phyloP scores from a whole-genome alignment of 1,139 yeast genomes.

The Kurtzmaniella quercitrusa region DNA sequence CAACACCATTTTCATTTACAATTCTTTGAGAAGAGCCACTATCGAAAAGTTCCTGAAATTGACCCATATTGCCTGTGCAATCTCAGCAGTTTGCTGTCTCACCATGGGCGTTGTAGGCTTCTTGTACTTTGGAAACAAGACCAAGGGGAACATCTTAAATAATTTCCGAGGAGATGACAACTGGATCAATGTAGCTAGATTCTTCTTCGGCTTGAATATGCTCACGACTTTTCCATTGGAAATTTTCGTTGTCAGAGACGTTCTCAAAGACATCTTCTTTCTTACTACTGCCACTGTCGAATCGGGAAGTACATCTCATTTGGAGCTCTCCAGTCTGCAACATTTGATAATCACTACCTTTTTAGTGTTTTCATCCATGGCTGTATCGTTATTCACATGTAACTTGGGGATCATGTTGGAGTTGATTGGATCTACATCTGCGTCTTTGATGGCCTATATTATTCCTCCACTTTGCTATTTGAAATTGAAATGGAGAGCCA shows the following conservation, averaged over 20 bases:
- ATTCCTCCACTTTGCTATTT: slow-evolving; percentile 83
- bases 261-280: slow-evolving; percentile 58
- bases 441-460: slow-evolving; percentile 88
- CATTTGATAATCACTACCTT: slow-evolving; percentile 68
- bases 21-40: slow-evolving; percentile 74
- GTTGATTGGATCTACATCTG: slow-evolving; percentile 88
- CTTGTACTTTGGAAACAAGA: slow-evolving; percentile 66
- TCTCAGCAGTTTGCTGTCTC: slow-evolving; percentile 77
- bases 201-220: slow-evolving; percentile 93
- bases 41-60: slow-evolving; percentile 67
- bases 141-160: slow-evolving; percentile 84
- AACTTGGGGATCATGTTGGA: slow-evolving; percentile 87
- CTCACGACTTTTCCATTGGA: slow-evolving; percentile 90
- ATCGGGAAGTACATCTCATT: slow-evolving; percentile 31
- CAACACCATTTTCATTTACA: slow-evolving; percentile 83
- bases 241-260: slow-evolving; percentile 85
- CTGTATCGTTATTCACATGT: slow-evolving; percentile 75
- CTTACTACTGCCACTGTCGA: slow-evolving; percentile 16
- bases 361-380: slow-evolving; percentile 67
- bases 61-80: slow-evolving; percentile 79
- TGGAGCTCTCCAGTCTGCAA: slow-evolving; percentile 39
- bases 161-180: slow-evolving; percentile 75
- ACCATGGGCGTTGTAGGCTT: slow-evolving; percentile 80
- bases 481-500: slow-evolving; percentile 52
- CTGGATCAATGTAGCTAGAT: slow-evolving; percentile 77